Evolutionary conservation across 768 basidiomycete genomes (phyloP), one percentile per base, ranked within the genome.

Genomic region (Serendipita sp.): DNA sequence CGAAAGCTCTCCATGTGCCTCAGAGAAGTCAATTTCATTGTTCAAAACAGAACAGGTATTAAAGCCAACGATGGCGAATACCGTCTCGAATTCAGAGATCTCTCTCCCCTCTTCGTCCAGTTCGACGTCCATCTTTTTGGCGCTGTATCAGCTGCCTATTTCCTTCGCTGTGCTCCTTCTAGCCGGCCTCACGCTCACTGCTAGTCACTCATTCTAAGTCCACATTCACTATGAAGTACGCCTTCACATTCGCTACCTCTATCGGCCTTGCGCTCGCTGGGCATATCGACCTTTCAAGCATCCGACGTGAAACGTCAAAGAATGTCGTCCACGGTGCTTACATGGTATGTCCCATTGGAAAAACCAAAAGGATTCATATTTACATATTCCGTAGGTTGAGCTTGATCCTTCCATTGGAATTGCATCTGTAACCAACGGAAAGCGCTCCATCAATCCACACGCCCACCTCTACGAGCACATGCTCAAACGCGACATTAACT

Each of bases 241-340:
- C 55, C 27, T 34, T 60, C 27, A 36, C 55, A n/a, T 36, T 60
- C 55, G 29, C 36, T 29, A 34, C 55, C 55, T 31, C 18, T 34
- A 27, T 37, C 8, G 33, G 29, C 36, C 16, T 60, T 60, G 55
- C 55, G 8, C 29, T 37, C 55, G 55, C 55, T 11, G 55, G 16
- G 4, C 23, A 31, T n/a, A 29, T 60, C 33, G 55, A 60, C 33
- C 27, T 60, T 34, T 36, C 18, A 10, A n/a, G 16, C 31, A 60
- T 60, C 55, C 55, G 27, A n/a, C 55, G 55, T 37, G 55, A 34
- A 37, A 60, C 55, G 16, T 60, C 55, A 8, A 60, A 60, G 62
- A 60, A 31, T 10, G 45, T 52, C 64, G 66, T 74, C 4, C 71
- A 72, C 8, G 68, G 68, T 52, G 70, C 72, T 48, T 74, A 71